Base-by-base conservation (phyloP, 129 eudicot genomes). In the Smallanthus sonchifolius region DNA sequence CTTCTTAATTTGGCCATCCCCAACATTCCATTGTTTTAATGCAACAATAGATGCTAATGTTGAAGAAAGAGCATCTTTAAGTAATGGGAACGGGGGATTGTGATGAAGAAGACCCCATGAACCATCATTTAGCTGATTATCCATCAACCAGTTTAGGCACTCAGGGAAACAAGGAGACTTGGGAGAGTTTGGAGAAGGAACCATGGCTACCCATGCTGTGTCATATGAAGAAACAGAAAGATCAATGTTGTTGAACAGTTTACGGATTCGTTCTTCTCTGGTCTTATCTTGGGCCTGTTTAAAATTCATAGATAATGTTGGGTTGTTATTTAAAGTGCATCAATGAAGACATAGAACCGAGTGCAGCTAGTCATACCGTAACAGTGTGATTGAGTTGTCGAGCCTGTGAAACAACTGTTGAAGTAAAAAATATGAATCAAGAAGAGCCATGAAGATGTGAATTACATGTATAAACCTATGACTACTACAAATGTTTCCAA, bases 121-220 rank as follows among this genome's bases (percentile, higher is more conserved):
- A 34, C 98, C 98, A 73, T 93, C 92, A 32, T 34, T 15, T 44
- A 84, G 87, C 75, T 93, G 98, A 74, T 93, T 93, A 14, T 81
- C 80, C 59, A 93, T 72, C 67, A 93, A 65, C 98, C 98, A 93
- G 4, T 79, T 55, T 30, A 90, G 60, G 67, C 87, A 90, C 15
- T 80, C 60, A 8, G 96, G 95, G 70, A 89, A 93, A 75, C 80
- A 81, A 35, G 98, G 96, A 20, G 83, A 82, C 35, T 74, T 49
- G 19, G 87, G 89, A 19, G 84, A 81, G 66, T 75, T 51, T 54
- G 89, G 89, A 75, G 90, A 86, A 79, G 96, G 92, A 48, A 88
- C 95, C 96, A 93, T 86, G 74, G 98, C 97, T 69, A 93, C 96
- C 98, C 98, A 93, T 0, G 98, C 98, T 9, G 98, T 93, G 81